Conservation (phyloP, 179 eudicot genomes). For the Heliamphora pulchella region DNA sequence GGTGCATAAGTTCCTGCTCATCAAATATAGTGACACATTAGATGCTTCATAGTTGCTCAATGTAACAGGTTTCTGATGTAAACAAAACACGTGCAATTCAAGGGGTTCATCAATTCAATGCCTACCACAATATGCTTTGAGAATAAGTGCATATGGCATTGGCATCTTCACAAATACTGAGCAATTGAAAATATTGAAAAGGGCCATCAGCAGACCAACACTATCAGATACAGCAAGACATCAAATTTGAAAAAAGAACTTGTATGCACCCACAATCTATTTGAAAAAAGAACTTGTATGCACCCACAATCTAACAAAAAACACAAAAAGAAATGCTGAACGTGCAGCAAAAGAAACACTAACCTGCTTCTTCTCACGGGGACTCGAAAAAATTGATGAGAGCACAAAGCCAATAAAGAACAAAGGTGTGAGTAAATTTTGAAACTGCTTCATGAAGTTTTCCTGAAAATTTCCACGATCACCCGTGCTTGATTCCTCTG, state of each 20-base stretch:
- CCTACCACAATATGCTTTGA: background rate
- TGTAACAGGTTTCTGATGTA: background rate
- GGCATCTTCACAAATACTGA: background rate
- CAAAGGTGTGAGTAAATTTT: constrained; percentile 39
- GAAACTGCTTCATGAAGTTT: constrained; percentile 47
- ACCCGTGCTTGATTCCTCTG: constrained; percentile 49
- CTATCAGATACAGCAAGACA: background rate
- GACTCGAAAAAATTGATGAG: constrained; percentile 35
- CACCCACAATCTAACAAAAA: background rate
- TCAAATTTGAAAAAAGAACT: no score
- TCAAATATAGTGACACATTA: background rate
- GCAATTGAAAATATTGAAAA: background rate
- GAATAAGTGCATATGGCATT: background rate
- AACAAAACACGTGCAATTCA: background rate
- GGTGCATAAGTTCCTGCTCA: no score
- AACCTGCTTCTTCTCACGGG: constrained; percentile 60
- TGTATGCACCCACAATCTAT: no score
- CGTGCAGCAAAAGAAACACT: constrained; percentile 3
- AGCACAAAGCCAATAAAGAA: constrained; percentile 42
- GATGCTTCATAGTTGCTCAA: background rate
- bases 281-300: background rate
- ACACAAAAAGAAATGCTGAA: background rate
- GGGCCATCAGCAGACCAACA: background rate
- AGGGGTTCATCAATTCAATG: background rate
- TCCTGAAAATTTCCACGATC: constrained; percentile 50